Conservation (phyloP, 1,284 basidiomycete species). For the Ustilago loliicola region DNA sequence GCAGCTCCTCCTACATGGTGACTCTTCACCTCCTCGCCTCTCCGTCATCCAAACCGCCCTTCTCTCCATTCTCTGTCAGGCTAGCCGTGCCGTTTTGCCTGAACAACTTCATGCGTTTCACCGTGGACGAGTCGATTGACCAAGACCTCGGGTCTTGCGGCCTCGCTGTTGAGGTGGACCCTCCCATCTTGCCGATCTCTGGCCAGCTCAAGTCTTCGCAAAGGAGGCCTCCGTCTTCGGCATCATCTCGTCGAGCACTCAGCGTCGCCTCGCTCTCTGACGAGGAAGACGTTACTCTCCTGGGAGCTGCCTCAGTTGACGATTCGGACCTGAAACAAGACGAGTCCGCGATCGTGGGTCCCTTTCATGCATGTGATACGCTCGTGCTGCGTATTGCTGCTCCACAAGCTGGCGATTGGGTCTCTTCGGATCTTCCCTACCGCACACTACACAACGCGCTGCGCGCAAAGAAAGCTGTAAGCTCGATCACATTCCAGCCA, state of each 20-base stretch:
- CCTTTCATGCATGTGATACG: constrained; percentile 44
- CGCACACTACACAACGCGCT: constrained; percentile 24
- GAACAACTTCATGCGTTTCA: constrained; percentile 48
- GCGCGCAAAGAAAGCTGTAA: constrained; percentile 13
- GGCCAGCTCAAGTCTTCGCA: constrained; percentile 4
- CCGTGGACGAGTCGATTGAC: constrained; percentile 41
- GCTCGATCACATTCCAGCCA: constrained; percentile 17
- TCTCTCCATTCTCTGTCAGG: constrained; percentile 24
- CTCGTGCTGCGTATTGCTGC: constrained; percentile 36
- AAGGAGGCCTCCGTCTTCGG: constrained; percentile 8
- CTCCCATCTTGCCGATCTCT: constrained; percentile 30
- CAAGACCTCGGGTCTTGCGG: constrained; percentile 9
- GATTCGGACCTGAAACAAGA: constrained; percentile 24
- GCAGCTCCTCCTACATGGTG: constrained; percentile 28
- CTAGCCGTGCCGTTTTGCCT: constrained; percentile 37
- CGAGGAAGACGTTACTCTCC: constrained; percentile 38
- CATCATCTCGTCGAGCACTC: constrained; percentile 13
- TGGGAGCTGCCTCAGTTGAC: constrained; percentile 17
- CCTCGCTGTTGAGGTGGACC: constrained; percentile 48
- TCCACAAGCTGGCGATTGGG: constrained; percentile 28
- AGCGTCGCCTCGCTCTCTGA: constrained; percentile 19
- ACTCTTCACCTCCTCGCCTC: constrained; percentile 24
- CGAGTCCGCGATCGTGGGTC: constrained; percentile 37
- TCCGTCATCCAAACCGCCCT: constrained; percentile 23
- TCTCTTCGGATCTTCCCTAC: not conserved